Evolutionary conservation across 2,329 filamentous ascomycete species (phyloP).

Genomic region (Cercospora sojina): DNA sequence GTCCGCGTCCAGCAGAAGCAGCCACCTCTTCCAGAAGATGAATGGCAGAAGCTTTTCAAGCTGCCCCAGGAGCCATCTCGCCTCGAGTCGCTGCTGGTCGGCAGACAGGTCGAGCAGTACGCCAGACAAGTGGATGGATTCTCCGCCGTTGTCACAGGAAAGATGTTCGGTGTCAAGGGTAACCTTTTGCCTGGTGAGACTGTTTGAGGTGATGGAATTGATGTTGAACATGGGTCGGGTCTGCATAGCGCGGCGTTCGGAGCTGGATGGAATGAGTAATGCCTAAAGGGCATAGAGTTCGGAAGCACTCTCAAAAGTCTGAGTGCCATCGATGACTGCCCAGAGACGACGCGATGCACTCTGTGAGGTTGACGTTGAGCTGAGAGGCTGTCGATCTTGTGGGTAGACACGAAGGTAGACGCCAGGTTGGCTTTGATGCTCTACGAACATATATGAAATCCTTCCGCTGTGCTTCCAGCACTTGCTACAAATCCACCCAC

Average conservation of each 20-base stretch:
- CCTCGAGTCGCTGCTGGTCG: conserved; percentile 90
- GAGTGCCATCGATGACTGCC: background rate
- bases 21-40: conserved; percentile 83
- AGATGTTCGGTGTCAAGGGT: conserved; percentile 95
- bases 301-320: conserved; percentile 3
- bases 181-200: conserved; percentile 60
- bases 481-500: background rate
- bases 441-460: background rate
- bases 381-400: background rate
- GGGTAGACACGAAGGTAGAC: background rate
- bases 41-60: conserved; percentile 98
- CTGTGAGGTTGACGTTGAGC: background rate
- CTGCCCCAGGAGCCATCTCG: conserved; percentile 90
- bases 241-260: conserved; percentile 31
- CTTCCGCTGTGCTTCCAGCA: background rate
- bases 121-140: conserved; percentile 96
- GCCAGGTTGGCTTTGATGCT: background rate
- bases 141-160: conserved; percentile 83
- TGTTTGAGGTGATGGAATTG: conserved; percentile 20
- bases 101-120: conserved; percentile 96
- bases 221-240: conserved; percentile 5
- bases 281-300: background rate
- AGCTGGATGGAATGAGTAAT: conserved; percentile 7
- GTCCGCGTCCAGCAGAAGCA: conserved; percentile 84
- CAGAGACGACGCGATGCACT: background rate